phyloP scores from a whole-genome alignment of 2,329 filamentous ascomycete genomes.

The Xylaria sp. region DNA sequence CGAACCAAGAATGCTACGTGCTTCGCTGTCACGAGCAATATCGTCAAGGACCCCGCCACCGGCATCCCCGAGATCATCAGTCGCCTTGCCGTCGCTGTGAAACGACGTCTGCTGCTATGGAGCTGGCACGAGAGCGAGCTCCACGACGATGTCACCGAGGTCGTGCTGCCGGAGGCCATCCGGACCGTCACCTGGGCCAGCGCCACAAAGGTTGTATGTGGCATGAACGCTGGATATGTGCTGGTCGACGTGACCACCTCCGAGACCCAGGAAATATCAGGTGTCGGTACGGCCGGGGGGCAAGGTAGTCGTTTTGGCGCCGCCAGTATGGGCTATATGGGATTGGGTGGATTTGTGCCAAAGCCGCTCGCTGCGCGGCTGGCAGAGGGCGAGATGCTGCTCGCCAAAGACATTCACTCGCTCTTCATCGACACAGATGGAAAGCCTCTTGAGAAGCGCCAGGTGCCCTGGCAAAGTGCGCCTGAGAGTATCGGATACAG shows the following conservation, averaged over 20 bases:
- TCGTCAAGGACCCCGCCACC: slow-evolving; percentile 87
- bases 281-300: slow-evolving; percentile 71
- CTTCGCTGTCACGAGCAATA: slow-evolving; percentile 95
- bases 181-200: slow-evolving; percentile 92
- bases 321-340: slow-evolving; percentile 96
- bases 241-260: slow-evolving; percentile 85
- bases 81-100: slow-evolving; percentile 89
- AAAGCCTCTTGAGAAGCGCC: slow-evolving; percentile 81
- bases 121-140: slow-evolving; percentile 97
- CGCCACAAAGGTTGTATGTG: slow-evolving; percentile 86
- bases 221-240: slow-evolving; percentile 91
- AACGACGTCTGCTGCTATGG: slow-evolving; percentile 90
- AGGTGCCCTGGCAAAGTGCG: slow-evolving; percentile 90
- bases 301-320: slow-evolving; percentile 83
- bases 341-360: slow-evolving; percentile 89
- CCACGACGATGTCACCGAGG: slow-evolving; percentile 76
- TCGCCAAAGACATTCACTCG: slow-evolving; percentile 98
- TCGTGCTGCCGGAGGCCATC: slow-evolving; percentile 83
- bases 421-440: slow-evolving; percentile 89
- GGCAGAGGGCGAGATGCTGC: slow-evolving; percentile 82
- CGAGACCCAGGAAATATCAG: slow-evolving; percentile 80
- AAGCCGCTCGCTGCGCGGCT: slow-evolving; percentile 88
- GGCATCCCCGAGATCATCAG: slow-evolving; percentile 94
- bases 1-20: slow-evolving; percentile 88
- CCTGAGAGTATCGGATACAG: slow-evolving; percentile 95